Percentiles rank a stretch among this genome's conserved stretches.
Evolutionary conservation across 2,329 filamentous ascomycete genomes (phyloP).

Genomic region (Niveomyces coronatus): DNA sequence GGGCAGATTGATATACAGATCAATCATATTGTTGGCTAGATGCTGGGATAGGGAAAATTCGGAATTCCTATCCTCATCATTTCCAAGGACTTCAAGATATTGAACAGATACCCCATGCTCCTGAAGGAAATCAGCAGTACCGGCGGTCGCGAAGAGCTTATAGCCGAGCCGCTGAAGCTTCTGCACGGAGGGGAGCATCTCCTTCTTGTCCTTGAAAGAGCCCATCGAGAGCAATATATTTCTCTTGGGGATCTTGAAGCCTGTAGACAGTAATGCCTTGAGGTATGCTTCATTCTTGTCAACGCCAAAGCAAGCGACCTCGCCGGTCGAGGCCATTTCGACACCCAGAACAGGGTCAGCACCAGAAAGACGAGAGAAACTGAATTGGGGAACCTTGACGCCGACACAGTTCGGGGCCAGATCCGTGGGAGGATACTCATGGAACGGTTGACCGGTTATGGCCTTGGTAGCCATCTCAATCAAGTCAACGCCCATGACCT

Average conservation of each 20-base stretch:
- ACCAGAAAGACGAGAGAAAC: constrained; percentile 91
- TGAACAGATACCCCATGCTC: constrained; percentile 88
- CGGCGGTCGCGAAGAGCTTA: constrained; percentile 91
- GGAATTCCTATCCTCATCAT: constrained; percentile 76
- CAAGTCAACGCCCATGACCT: constrained; percentile 94
- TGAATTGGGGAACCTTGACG: constrained; percentile 98
- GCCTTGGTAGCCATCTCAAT: constrained; percentile 99
- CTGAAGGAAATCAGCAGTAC: constrained; percentile 92
- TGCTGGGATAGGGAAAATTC: constrained; percentile 97
- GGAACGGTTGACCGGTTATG: constrained; percentile 76
- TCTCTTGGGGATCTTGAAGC: constrained; percentile 91
- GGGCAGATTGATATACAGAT: constrained; percentile 98
- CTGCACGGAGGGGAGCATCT: constrained; percentile 87
- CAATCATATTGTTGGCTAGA: constrained; percentile 94
- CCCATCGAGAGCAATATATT: constrained; percentile 94
- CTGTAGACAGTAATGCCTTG: constrained; percentile 89
- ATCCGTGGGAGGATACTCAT: constrained; percentile 68
- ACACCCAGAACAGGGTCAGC: constrained; percentile 95
- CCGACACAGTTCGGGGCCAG: constrained; percentile 77
- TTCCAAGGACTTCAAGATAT: constrained; percentile 78
- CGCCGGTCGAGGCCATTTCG: constrained; percentile 97
- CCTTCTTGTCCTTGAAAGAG: constrained; percentile 94
- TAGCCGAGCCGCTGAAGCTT: constrained; percentile 86
- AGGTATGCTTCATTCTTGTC: constrained; percentile 98
- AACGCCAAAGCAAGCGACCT: constrained; percentile 90